phyloP scores from a whole-genome alignment of 2,329 filamentous ascomycete species.

The Aspergillus uvarum region DNA sequence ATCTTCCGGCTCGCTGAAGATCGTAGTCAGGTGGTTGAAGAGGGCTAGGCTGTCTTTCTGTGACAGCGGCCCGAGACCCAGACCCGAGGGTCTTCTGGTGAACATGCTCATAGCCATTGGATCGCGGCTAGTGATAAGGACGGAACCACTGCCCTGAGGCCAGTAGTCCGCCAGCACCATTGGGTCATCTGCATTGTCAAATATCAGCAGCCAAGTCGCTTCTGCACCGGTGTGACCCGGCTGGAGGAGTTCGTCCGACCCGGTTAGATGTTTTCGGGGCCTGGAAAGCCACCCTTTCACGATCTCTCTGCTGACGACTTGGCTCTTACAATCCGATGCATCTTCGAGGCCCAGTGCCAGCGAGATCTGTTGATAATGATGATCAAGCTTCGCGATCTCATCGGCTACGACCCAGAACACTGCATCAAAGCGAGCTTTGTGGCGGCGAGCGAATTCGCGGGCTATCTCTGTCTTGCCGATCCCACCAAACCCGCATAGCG shows the following conservation, averaged over 20 bases:
- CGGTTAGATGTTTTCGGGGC: background rate
- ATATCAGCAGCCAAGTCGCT: constrained; percentile 7
- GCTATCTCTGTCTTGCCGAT: constrained; percentile 33
- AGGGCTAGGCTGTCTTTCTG: background rate
- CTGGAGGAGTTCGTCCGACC: background rate
- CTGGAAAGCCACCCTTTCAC: constrained; percentile 27
- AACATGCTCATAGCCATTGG: constrained; percentile 6
- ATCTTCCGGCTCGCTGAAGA: background rate
- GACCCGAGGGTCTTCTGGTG: background rate
- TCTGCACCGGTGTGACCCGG: no score
- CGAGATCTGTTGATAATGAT: constrained; percentile 25
- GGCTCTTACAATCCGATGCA: constrained; percentile 19
- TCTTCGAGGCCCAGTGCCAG: constrained; percentile 27
- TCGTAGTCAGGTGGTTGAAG: background rate
- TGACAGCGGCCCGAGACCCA: constrained; percentile 3
- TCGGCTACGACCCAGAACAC: constrained; percentile 35
- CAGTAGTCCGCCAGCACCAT: constrained; percentile 5
- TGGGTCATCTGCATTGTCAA: constrained; percentile 10
- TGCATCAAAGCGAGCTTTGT: constrained; percentile 28
- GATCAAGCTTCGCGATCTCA: constrained; percentile 25
- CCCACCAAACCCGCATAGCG: constrained; percentile 25
- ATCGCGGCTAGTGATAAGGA: constrained; percentile 9
- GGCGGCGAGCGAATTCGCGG: constrained; percentile 23
- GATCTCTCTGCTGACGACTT: constrained; percentile 23
- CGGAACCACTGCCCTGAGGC: constrained; percentile 4